Conservation (phyloP, 2,329 filamentous ascomycete species). For the Aspergillus sergii region DNA sequence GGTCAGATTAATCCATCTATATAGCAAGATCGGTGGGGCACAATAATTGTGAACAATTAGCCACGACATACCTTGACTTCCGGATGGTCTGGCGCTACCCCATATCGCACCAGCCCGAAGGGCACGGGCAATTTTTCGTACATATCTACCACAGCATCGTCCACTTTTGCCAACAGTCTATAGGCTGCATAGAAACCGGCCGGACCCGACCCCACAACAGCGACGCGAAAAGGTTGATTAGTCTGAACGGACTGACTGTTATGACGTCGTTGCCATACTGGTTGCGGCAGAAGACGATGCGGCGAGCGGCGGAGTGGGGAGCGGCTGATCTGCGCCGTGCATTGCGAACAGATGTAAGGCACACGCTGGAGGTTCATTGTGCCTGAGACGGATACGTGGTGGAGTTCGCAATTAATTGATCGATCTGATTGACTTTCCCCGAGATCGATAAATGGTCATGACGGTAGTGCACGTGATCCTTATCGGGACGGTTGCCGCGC, state of each 20-base stretch:
- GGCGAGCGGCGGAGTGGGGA: constrained; percentile 10
- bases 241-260: constrained; percentile 34
- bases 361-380: constrained; percentile 30
- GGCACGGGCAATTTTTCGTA: constrained; percentile 92
- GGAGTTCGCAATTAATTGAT: constrained; percentile 1
- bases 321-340: constrained; percentile 25
- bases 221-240: constrained; percentile 70
- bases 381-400: constrained; percentile 7
- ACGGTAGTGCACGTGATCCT: constrained; percentile 18
- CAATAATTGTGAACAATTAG: neutral
- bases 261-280: constrained; percentile 25
- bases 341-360: constrained; percentile 33
- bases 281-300: constrained; percentile 8
- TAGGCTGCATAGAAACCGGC: constrained; percentile 96
- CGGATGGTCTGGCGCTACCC: constrained; percentile 96
- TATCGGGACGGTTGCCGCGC: constrained; percentile 20
- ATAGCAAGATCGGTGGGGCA: neutral
- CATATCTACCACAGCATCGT: constrained; percentile 82
- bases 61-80: constrained; percentile 82
- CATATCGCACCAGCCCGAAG: constrained; percentile 88
- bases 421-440: neutral
- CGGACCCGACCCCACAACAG: constrained; percentile 88
- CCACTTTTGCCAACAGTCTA: constrained; percentile 75
- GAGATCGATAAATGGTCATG: constrained; percentile 3
- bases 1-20: neutral